These are phyloP conservation scores for Chlorophyllum brunneum DNA, from an alignment of 768 basidiomycete species.

Conservation along the genomic window DNA sequence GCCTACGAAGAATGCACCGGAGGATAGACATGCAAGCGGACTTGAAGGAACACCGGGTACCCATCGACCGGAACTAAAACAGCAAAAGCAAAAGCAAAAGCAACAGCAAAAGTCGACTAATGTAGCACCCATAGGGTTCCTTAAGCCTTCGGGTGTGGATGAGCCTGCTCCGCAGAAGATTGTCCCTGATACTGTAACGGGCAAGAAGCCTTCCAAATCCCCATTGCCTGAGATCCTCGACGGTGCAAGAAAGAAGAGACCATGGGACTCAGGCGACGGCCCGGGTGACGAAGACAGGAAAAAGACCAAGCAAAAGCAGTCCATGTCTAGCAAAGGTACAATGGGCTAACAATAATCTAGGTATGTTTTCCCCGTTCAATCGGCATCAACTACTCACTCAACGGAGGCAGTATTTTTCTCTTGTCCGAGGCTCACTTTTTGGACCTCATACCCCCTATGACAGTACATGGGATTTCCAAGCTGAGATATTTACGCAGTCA, in stretches of 20 bases:
- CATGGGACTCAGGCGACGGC: slow-evolving; percentile 18
- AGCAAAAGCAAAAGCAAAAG: slow-evolving; percentile 1
- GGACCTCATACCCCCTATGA: no score
- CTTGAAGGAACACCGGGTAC: neutral
- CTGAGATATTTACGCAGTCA: no score
- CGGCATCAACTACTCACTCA: neutral
- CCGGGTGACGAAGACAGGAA: slow-evolving; percentile 22
- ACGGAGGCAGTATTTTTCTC: neutral
- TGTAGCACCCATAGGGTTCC: slow-evolving; percentile 31
- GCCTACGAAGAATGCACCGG: slow-evolving; percentile 16
- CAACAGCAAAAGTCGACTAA: slow-evolving; percentile 10
- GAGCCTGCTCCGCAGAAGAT: slow-evolving; percentile 28
- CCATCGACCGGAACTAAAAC: neutral
- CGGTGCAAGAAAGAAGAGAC: slow-evolving; percentile 27
- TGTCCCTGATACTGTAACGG: neutral
- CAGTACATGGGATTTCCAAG: no score
- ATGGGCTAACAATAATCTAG: neutral
- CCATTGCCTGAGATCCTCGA: slow-evolving; percentile 16
- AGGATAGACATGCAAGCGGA: neutral
- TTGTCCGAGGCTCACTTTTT: no score
- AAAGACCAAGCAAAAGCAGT: slow-evolving; percentile 31
- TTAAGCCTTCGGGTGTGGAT: slow-evolving; percentile 58
- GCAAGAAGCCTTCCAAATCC: slow-evolving; percentile 4
- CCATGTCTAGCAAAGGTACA: slow-evolving; percentile 18
- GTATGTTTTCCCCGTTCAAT: neutral